Base-by-base conservation (phyloP, 164 flowering plant species). In the Vitis rupestris region DNA sequence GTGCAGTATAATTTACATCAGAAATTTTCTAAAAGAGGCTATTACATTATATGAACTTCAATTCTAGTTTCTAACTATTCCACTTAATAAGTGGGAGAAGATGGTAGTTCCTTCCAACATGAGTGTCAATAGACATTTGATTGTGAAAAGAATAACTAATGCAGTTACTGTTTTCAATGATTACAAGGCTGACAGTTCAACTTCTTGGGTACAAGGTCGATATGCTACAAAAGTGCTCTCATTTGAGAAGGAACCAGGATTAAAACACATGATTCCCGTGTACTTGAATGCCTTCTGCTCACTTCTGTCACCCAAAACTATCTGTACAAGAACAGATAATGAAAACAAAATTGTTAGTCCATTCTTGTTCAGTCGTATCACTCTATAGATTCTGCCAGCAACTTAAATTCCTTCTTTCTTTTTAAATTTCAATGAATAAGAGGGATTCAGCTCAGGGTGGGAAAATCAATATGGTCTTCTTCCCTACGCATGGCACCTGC, bases 241-340 rank as follows among this genome's bases (percentile, higher is more conserved):
- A 64, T 77, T 79, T 56, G 99, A 83, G 78, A 94, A 94, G 58
- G 99, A 91, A 50, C 99, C 99, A 10, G 99, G 92, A 78, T 91
- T 94, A 73, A 94, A 92, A 73, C 99, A 94, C 50, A 97, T 91
- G 57, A 84, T 85, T 72, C 93, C 98, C 14, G 83, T 78, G 81
- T 90, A 88, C 31, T 84, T 86, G 83, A 90, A 92, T 52, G 84
- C 88, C 82, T 92, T 91, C 76, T 94, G 99, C 80, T 92, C 91
- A 68, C 99, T 91, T 72, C 78, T 82, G 71, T 94, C 99, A 31
- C 90, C 99, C 69, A 94, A 74, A 50, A 94, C 90, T 64, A 94
- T 94, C 98, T 94, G 99, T 63, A 81, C 2, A 8, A 12, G 59
- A 65, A 61, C 29, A 50, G 3, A 55, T 50, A 23, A 19, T 56